These are phyloP conservation scores for Hanseniaspora vineae DNA, from an alignment of 805 yeast species.

Conservation along the genomic window DNA sequence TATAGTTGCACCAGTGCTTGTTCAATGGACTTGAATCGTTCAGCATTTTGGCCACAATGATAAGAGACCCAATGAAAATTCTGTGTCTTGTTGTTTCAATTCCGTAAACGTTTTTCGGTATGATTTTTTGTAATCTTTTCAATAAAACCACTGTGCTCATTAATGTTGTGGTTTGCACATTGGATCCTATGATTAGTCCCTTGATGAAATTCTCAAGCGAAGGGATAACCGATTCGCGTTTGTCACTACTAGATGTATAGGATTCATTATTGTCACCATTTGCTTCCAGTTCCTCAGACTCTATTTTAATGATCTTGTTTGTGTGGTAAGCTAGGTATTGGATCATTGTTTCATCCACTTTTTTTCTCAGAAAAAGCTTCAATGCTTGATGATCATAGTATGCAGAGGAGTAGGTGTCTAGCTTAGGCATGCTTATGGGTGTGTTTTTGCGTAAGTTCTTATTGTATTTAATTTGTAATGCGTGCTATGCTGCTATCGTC, in stretches of 20 bases:
- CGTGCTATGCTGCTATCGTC: too few relatives aligned
- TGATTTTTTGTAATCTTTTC: slow-evolving; percentile 56
- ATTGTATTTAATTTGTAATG: not conserved
- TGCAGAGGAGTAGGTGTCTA: not conserved
- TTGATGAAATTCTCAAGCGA: slow-evolving; percentile 55
- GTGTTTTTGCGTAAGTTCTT: not conserved
- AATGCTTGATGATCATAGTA: slow-evolving; percentile 12
- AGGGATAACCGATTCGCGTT: slow-evolving; percentile 20
- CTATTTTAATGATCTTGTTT: slow-evolving; percentile 16
- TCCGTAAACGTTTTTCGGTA: slow-evolving; percentile 84
- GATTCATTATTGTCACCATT: slow-evolving; percentile 9
- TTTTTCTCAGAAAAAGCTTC: slow-evolving; percentile 14
- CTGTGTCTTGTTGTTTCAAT: slow-evolving; percentile 90
- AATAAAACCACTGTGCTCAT: slow-evolving; percentile 86
- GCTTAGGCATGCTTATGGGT: not conserved
- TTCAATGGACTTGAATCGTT: slow-evolving; percentile 93
- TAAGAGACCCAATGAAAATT: slow-evolving; percentile 77
- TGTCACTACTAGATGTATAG: too few relatives aligned
- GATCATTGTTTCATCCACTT: slow-evolving; percentile 20
- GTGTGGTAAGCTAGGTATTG: slow-evolving; percentile 16
- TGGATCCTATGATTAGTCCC: slow-evolving; percentile 61
- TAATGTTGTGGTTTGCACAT: slow-evolving; percentile 88
- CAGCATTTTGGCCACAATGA: slow-evolving; percentile 81
- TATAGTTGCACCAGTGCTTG: slow-evolving; percentile 91
- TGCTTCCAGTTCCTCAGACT: slow-evolving; percentile 4